phyloP scores from a whole-genome alignment of 192 early-diverging fungal genomes.

The Linnemannia schmuckeri region DNA sequence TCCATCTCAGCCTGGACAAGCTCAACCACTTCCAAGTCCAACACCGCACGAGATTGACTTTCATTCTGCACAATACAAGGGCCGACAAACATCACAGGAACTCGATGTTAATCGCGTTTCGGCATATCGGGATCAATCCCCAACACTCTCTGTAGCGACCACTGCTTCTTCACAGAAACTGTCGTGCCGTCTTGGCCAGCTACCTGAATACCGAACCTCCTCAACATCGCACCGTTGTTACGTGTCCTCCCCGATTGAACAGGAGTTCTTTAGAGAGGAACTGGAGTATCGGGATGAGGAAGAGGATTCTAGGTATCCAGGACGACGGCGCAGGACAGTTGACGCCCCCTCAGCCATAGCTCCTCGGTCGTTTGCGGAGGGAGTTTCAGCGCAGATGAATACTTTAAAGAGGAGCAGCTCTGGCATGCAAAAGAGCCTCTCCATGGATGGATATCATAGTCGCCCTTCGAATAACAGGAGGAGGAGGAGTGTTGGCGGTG shows the following conservation, averaged over 20 bases:
- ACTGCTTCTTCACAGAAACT: neutral
- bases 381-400: neutral
- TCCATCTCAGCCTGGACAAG: neutral
- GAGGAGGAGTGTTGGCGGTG: neutral
- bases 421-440: conserved; percentile 24
- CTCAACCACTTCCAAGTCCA: neutral
- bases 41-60: conserved; percentile 9
- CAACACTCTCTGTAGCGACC: neutral
- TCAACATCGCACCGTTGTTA: neutral
- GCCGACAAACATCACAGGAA: neutral
- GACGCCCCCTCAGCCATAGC: neutral
- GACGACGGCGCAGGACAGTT: neutral
- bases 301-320: neutral
- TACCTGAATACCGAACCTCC: neutral
- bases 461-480: neutral
- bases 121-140: neutral
- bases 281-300: neutral
- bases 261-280: neutral
- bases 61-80: neutral
- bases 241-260: neutral
- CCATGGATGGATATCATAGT: neutral
- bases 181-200: neutral
- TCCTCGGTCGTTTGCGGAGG: conserved; percentile 7
- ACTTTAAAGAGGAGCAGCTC: conserved; percentile 29
- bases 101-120: neutral